Base-by-base conservation (phyloP, 1,284 basidiomycete genomes). In the Hypsizygus ulmarius region DNA sequence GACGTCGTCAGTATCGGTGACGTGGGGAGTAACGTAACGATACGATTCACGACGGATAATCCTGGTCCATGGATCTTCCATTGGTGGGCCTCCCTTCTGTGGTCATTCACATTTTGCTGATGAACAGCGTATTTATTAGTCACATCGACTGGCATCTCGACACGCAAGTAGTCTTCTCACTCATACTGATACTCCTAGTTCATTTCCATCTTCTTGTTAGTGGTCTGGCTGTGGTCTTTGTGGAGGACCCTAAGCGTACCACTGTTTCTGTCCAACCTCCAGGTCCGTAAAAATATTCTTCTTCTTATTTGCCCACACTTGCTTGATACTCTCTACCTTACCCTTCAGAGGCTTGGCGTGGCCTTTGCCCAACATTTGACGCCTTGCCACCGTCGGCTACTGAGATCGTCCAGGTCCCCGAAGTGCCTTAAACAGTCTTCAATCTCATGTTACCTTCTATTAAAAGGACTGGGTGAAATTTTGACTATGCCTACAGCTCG, bases 61-160 rank as follows among this genome's bases (percentile, higher is more conserved):
- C 47, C 63, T 28, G 68, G 68, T 0, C 66, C 67, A 3, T 71
- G 70, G 69, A 59, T 69, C 50, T 45, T 70, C 18, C 68, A 25
- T 7, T 25, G 21, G 21, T 25, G 21, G 21, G 21, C 21, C 21
- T 25, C 21, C 21, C 21, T 4, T 25, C 7, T 25, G 21, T 7
- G 3, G 3, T 7, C 21, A 4, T 25, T 25, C 21, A 25, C 7
- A 4, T 25, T 25, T 7, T 7, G 7, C 21, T 25, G 21, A 3
- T 25, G 21, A 25, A 25, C 21, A 25, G 4, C 3, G 21, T 25
- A 25, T 25, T n/a, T n/a, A 7, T 7, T 7, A 25, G 21, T 25
- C 21, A 25, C 21, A 25, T 25, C 7, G 21, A 25, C 21, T 7
- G 7, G 21, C 21, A 25, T 25, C 21, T 25, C 21, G 21, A 4